Conservation (phyloP, 129 eudicot genomes). For the Tanacetum coccineum region DNA sequence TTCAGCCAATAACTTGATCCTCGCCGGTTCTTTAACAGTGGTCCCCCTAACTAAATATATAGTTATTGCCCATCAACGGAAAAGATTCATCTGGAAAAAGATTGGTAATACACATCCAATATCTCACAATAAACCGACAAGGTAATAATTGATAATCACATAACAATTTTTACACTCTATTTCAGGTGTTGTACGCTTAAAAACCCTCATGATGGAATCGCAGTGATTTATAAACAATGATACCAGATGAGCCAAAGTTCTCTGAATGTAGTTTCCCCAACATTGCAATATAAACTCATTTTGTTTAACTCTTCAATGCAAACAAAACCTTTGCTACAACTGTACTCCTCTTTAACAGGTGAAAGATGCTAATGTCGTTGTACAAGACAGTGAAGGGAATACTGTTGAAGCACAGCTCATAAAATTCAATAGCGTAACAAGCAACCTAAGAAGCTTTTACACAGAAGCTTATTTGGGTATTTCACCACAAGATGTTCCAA, state of each 20-base stretch:
- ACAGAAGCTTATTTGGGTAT: constrained; percentile 73
- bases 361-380: constrained; percentile 51
- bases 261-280: background rate
- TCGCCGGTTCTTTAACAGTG: constrained; percentile 47
- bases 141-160: background rate
- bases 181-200: constrained; percentile 81
- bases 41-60: constrained; percentile 79
- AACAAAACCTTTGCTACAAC: too few species aligned
- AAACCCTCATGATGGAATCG: constrained; percentile 98
- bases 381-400: constrained; percentile 66
- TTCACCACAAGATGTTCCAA: constrained; percentile 53
- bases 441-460: constrained; percentile 61
- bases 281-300: constrained; percentile 4
- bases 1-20: background rate
- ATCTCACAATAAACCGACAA: constrained; percentile 2
- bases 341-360: constrained; percentile 40
- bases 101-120: constrained; percentile 55
- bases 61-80: constrained; percentile 86
- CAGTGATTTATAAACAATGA: constrained; percentile 53
- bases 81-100: constrained; percentile 72
- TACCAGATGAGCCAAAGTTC: constrained; percentile 57
- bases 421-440: constrained; percentile 60
- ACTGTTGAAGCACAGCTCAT: constrained; percentile 57
- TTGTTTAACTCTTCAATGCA: background rate
- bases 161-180: background rate